Percentiles rank a stretch among this genome's conserved stretches.
These are phyloP conservation scores for Neurospora sp. DNA, from an alignment of 495 filamentous ascomycete species.

Conservation along the genomic window DNA sequence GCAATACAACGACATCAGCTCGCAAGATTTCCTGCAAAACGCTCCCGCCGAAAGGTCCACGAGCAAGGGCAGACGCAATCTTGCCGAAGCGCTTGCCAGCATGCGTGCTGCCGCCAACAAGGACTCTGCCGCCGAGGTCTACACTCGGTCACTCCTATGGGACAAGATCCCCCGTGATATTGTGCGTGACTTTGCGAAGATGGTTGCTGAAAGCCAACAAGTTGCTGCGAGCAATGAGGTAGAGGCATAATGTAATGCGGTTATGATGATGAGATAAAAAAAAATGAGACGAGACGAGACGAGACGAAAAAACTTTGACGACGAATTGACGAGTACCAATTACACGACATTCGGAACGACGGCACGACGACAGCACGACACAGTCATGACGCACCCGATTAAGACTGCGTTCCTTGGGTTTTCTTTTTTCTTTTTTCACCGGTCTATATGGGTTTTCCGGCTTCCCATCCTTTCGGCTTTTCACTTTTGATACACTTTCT, in stretches of 20 bases:
- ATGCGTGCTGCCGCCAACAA: conserved; percentile 57
- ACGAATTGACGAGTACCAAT: neutral
- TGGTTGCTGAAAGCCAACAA: conserved; percentile 55
- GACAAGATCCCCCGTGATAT: conserved; percentile 87
- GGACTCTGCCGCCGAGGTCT: conserved; percentile 69
- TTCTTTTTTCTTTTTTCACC: conserved; percentile 17
- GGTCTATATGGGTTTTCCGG: conserved; percentile 6
- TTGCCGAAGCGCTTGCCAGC: conserved; percentile 73
- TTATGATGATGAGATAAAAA: conserved; percentile 1
- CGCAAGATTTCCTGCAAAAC: conserved; percentile 51
- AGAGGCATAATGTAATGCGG: conserved; percentile 22
- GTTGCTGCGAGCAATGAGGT: conserved; percentile 22
- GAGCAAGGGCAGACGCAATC: conserved; percentile 53
- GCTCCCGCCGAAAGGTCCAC: conserved; percentile 35
- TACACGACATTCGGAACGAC: neutral
- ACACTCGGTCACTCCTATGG: conserved; percentile 89
- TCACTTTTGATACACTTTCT: conserved; percentile 18
- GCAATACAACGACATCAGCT: conserved; percentile 82
- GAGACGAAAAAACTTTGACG: neutral
- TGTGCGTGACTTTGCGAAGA: conserved; percentile 81
- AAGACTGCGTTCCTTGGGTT: conserved; percentile 10
- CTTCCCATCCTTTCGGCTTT: conserved; percentile 7
- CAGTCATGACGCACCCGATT: neutral
- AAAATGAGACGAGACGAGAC: neutral
- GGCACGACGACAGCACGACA: neutral